Base-by-base conservation (phyloP, 169 alveolate species). In the Eimeria acervulina region DNA sequence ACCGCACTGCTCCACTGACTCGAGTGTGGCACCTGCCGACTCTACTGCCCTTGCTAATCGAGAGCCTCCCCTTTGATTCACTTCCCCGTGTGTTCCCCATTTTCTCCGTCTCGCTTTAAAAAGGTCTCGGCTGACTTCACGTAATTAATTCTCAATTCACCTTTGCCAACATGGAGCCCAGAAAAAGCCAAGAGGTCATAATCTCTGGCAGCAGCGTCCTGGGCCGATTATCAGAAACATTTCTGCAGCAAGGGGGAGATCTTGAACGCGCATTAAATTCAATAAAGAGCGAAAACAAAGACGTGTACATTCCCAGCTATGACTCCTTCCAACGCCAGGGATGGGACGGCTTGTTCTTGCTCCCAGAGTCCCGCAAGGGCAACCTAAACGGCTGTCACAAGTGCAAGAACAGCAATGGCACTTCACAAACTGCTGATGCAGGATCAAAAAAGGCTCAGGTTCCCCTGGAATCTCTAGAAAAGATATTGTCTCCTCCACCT, bases 281-380 rank as follows among this genome's bases (percentile, higher is more conserved):
- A 0, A 84, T 84, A 28, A n/a, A 40, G 51, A 13, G 0, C 6
- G 52, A 84, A 31, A 84, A 84, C 8, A 51, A 52, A 52, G 72
- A 84, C 19, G 92, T 84, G 7, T 12, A 12, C 26, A 55, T 84
- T 28, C 92, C 92, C 12, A 47, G 26, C 36, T 84, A 84, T 28
- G 92, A 47, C 31, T 4, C 76, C 19, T 84, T 84, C 31, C 76
- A 36, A n/a, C 51, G 28, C 44, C 92, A 84, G n/a, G 92, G 78
- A 28, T 84, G 92, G 92, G 92, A 84, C 38, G 78, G 33, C 76
- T 66, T 84, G 6, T 84, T 84, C 40, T 38, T 33, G 13, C 76
- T 31, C 26, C 19, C 23, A 17, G 55, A 31, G 7, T 0, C 55
- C n/a, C 51, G 44, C 38, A 55, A 55, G 8, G 91, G 52, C 5